Percentiles rank a stretch among this genome's conserved stretches.
Evolutionary conservation across 78 protist genomes (phyloP).

Genomic region (Chrysochromulina parva): DNA sequence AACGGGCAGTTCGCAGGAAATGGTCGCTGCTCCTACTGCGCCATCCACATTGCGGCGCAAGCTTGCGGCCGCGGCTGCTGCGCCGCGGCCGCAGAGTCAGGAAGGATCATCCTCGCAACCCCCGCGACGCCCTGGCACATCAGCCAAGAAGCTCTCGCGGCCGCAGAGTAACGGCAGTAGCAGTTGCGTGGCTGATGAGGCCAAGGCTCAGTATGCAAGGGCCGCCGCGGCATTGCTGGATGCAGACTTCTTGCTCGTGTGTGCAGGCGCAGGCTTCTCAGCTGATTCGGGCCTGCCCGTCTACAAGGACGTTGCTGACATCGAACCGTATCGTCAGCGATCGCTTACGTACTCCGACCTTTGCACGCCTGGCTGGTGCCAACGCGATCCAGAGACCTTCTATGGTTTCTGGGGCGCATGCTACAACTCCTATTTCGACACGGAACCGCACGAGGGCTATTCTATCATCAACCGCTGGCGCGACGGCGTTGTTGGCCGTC

Average conservation of each 20-base stretch:
- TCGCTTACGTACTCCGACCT: constrained; percentile 40
- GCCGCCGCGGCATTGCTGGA: constrained; percentile 16
- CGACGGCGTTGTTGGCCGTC: background rate
- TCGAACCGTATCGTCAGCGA: background rate
- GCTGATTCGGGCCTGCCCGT: constrained; percentile 45
- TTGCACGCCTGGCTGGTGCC: constrained; percentile 22
- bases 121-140: too few relatives aligned
- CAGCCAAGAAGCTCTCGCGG: too few relatives aligned
- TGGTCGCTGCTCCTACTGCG: too few relatives aligned
- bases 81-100: too few relatives aligned
- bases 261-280: constrained; percentile 53
- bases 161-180: too few relatives aligned
- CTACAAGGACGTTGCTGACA: constrained; percentile 50
- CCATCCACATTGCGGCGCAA: too few relatives aligned
- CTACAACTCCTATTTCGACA: constrained; percentile 17
- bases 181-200: too few relatives aligned
- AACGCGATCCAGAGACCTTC: constrained; percentile 31
- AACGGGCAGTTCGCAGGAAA: too few relatives aligned
- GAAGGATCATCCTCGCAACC: too few relatives aligned
- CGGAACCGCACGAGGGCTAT: constrained; percentile 34
- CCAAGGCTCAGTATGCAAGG: background rate
- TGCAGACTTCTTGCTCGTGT: constrained; percentile 32
- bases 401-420: constrained; percentile 56
- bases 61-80: too few relatives aligned
- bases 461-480: background rate